Base-by-base conservation (phyloP, 768 basidiomycete species). In the Mycena leptocephala region DNA sequence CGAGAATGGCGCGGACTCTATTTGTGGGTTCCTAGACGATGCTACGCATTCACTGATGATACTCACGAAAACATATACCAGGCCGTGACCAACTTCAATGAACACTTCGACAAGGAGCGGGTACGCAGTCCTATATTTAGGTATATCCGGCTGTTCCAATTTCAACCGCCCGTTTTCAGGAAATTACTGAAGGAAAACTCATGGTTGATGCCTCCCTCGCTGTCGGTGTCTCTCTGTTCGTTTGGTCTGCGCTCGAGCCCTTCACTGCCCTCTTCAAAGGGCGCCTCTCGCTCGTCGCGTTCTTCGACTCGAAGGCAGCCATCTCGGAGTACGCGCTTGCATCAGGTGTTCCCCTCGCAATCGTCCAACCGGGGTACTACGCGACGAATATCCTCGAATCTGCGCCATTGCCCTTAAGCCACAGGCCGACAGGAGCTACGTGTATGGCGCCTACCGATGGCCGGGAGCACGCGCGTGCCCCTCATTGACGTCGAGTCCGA, bases 201-300 rank as follows among this genome's bases (percentile, higher is more conserved):
- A 28, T 76, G 39, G 65, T 76, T 14, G 70, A 76, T 56, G 64
- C 70, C 9, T 70, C 70, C 5, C 22, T 39, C 9, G 70, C 53
- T 10, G 56, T 9, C 16, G 59, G 51, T 13, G 75, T 72, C 24
- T 63, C 66, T 13, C 69, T 71, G 1, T 48, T 76, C 37, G 35
- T 76, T 33, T 76, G 75, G 75, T 76, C 75, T 24, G 56, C 20
- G 4, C 62, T 76, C 53, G 64, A 65, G n/a, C 58, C 70, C 2
- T 32, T 70, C 37, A 63, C 24, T 4, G 53, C 32, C 6, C 11
- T 65, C 26, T 70, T 69, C 22, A 11, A 3, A 2, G 74, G 74
- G 11, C 59, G 61, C 3, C 7, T 64, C 63, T 18, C 46, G 5
- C 30, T 7, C 61, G 68, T 37, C 51, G 22, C 28, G 18, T 68